Conservation (phyloP, 352 stramenopile species). For the Thraustotheca clavata region DNA sequence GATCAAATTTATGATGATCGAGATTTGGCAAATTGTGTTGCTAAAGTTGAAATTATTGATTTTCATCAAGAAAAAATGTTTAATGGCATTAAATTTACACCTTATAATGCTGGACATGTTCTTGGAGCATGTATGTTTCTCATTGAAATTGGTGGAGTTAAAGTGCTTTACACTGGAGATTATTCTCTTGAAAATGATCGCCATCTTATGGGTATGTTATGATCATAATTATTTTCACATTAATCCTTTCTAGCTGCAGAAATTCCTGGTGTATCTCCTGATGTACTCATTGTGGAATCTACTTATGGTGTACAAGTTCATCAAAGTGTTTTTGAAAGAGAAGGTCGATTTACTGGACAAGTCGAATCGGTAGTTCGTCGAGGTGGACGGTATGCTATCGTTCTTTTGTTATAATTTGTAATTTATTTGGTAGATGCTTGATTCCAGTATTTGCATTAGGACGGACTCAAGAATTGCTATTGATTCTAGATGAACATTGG, state of each 20-base stretch:
- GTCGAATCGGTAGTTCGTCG: conserved; percentile 94
- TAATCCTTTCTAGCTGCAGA: conserved; percentile 36
- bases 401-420: neutral
- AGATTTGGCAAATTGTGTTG: conserved; percentile 94
- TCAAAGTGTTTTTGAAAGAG: conserved; percentile 91
- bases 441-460: conserved; percentile 98
- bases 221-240: conserved; percentile 29
- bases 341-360: conserved; percentile 94
- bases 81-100: conserved; percentile 97
- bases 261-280: conserved; percentile 78
- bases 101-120: conserved; percentile 98
- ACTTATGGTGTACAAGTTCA: conserved; percentile 98
- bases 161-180: conserved; percentile 98
- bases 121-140: conserved; percentile 99
- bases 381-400: conserved; percentile 64
- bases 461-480: conserved; percentile 96
- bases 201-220: conserved; percentile 94
- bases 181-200: conserved; percentile 98
- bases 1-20: conserved; percentile 91
- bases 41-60: conserved; percentile 98
- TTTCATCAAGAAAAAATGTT: conserved; percentile 97
- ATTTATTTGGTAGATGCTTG: conserved; percentile 53
- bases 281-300: conserved; percentile 98
- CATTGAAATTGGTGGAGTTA: conserved; percentile 96
- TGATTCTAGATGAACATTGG: conserved; percentile 99